Conservation (phyloP, 805 yeast species). For the Pichia ethanolica region DNA sequence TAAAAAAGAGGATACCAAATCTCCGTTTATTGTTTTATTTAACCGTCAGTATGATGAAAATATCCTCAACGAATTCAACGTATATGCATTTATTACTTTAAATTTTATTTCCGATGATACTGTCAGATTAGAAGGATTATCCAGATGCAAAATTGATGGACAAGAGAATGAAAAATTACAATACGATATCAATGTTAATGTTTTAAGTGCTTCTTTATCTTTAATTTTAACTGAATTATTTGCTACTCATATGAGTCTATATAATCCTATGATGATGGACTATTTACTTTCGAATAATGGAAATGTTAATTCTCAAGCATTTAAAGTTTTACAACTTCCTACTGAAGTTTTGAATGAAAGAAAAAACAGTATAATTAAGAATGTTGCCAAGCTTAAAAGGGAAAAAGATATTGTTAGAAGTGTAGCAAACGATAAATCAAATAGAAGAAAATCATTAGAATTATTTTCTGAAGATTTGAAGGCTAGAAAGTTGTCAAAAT, state of each 20-base stretch:
- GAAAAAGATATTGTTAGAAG: slow-evolving; percentile 11
- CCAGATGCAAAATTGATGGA: slow-evolving; percentile 16
- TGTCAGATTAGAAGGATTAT: slow-evolving; percentile 22
- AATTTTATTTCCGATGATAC: slow-evolving; percentile 16
- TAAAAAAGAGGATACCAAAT: slow-evolving; percentile 44
- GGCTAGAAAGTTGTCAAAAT: neutral
- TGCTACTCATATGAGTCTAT: slow-evolving; percentile 28
- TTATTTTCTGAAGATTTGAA: slow-evolving; percentile 4
- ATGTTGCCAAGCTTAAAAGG: slow-evolving; percentile 6
- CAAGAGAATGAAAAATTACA: slow-evolving; percentile 8
- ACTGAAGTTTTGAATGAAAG: neutral
- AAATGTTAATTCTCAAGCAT: slow-evolving; percentile 12
- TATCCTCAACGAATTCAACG: slow-evolving; percentile 26
- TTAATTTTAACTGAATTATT: slow-evolving; percentile 32
- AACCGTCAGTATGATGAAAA: slow-evolving; percentile 41
- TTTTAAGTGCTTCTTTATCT: slow-evolving; percentile 31
- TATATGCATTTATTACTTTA: slow-evolving; percentile 20
- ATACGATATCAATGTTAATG: slow-evolving; percentile 23
- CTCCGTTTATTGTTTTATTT: slow-evolving; percentile 60
- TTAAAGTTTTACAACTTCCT: neutral
- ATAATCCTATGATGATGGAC: slow-evolving; percentile 25
- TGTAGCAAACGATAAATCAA: slow-evolving; percentile 3
- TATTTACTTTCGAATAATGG: slow-evolving; percentile 27
- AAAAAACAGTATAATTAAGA: slow-evolving; percentile 4
- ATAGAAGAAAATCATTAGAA: slow-evolving; percentile 19